Conservation (phyloP, 2,329 filamentous ascomycete species). For the Phialophora macrospora region DNA sequence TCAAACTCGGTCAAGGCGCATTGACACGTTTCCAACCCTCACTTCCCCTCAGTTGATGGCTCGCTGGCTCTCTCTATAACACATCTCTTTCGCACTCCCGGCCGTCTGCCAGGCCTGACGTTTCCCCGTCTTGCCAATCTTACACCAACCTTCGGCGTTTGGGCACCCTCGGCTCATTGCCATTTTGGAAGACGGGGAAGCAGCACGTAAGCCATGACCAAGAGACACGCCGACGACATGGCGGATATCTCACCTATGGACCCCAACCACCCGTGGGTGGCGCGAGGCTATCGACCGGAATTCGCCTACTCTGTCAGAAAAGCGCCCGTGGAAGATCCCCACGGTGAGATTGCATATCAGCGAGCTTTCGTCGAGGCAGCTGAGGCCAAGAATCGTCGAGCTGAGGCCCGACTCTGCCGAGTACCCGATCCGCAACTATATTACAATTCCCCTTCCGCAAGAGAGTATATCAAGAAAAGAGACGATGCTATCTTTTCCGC, state of each 20-base stretch:
- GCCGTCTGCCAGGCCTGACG: background rate
- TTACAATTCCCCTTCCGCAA: constrained; percentile 35
- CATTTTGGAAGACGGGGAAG: constrained; percentile 1
- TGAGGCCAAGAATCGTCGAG: background rate
- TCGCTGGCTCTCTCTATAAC: constrained; percentile 1
- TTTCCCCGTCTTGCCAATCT: constrained; percentile 3
- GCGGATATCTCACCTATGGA: constrained; percentile 9
- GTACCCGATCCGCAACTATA: constrained; percentile 36
- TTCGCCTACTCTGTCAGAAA: constrained; percentile 18
- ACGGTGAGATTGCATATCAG: constrained; percentile 37
- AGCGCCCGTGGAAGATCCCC: constrained; percentile 32
- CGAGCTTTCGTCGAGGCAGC: constrained; percentile 31
- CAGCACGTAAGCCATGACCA: constrained; percentile 21
- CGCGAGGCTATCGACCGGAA: constrained; percentile 33
- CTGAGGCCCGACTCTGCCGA: constrained; percentile 16
- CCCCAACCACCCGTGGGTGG: constrained; percentile 27
- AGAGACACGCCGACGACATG: constrained; percentile 16
- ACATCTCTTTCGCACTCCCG: background rate
- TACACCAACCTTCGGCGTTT: background rate
- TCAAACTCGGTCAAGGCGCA: constrained; percentile 17
- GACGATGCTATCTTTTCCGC: constrained; percentile 26
- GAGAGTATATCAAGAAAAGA: constrained; percentile 26
- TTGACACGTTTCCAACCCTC: constrained; percentile 21
- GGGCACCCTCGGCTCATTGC: constrained; percentile 2
- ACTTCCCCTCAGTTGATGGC: constrained; percentile 7